Base-by-base conservation (phyloP, 1,284 basidiomycete genomes). In the Irpex sp. region DNA sequence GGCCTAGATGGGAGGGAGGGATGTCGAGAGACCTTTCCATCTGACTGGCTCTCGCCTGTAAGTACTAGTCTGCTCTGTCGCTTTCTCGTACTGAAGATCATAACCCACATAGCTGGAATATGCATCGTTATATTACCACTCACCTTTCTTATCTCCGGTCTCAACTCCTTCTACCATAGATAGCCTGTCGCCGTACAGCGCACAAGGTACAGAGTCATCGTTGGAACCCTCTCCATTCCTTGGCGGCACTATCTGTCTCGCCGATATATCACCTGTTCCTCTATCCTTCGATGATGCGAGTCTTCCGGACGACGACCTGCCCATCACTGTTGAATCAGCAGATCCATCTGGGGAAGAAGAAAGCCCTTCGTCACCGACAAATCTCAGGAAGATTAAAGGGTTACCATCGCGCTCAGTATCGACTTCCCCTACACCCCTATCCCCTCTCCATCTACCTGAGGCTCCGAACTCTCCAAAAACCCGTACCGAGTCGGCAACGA, bases 201-300 rank as follows among this genome's bases (percentile, higher is more conserved):
- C 54, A 15, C 54, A 56, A 36, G 19, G 8, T 17, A 17, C 54
- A 11, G 34, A 31, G 5, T 21, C 31, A 19, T 56, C 34, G 21
- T 56, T 21, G 7, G 49, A 52, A 34, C 21, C 34, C 34, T 56
- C 54, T 31, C 54, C 54, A 8, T 56, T 31, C 26, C 31, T 34
- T 17, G 34, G 7, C 17, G 54, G 54, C 8, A 61, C 60, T 40
- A 34, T 61, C 60, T 61, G 52, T 38, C 60, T 61, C 36, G 51
- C 60, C 8, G 60, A 61, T 51, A 61, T 61, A 11, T 61, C 60
- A 19, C 60, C 60, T 3, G 19, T 37, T 6, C 44, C 54, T 5
- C 54, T 9, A 26, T 21, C 19, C 6, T 51, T 61, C 60, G 38
- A 47, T 51, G 54, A 57, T 37, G 57, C 36, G 8, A 36, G 31